A percentile compares a stretch with the other conserved stretches of the same genome.
Evolutionary conservation across 192 early-diverging fungal genomes (phyloP).

Genomic region (Backusella parvicylindrica): DNA sequence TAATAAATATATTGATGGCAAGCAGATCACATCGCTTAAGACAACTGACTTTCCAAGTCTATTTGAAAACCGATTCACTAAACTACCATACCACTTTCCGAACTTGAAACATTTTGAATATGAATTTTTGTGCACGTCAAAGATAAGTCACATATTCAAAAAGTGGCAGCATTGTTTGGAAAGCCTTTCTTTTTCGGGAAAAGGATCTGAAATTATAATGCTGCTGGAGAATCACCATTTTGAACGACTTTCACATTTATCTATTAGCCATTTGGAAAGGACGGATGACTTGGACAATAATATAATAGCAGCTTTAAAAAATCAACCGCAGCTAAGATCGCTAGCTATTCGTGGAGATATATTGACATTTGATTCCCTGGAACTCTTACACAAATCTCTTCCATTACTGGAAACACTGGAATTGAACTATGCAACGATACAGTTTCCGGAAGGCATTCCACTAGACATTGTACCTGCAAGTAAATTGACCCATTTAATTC

Average conservation of each 20-base stretch:
- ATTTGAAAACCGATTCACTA: not conserved
- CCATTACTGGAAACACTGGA: not conserved
- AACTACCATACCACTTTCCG: not conserved
- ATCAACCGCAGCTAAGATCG: not conserved
- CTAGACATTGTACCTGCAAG: not conserved
- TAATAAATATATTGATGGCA: not conserved
- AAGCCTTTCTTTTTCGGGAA: not conserved
- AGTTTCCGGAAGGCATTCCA: not conserved
- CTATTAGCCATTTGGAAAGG: not conserved
- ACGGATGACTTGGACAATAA: not conserved
- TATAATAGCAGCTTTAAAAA: not conserved
- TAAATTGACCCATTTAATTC: not conserved
- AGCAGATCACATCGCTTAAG: not conserved
- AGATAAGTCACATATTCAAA: not conserved
- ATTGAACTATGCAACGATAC: not conserved
- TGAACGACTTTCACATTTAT: not conserved
- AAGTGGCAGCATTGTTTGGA: not conserved
- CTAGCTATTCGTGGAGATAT: not conserved
- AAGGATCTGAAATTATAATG: not conserved
- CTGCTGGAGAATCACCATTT: not conserved
- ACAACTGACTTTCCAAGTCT: not conserved
- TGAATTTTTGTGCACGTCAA: no score
- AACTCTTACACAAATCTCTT: not conserved
- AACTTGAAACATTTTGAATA: not conserved
- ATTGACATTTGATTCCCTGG: not conserved